phyloP scores from a whole-genome alignment of 2,329 filamentous ascomycete species.

The Metarhizium brunneum region DNA sequence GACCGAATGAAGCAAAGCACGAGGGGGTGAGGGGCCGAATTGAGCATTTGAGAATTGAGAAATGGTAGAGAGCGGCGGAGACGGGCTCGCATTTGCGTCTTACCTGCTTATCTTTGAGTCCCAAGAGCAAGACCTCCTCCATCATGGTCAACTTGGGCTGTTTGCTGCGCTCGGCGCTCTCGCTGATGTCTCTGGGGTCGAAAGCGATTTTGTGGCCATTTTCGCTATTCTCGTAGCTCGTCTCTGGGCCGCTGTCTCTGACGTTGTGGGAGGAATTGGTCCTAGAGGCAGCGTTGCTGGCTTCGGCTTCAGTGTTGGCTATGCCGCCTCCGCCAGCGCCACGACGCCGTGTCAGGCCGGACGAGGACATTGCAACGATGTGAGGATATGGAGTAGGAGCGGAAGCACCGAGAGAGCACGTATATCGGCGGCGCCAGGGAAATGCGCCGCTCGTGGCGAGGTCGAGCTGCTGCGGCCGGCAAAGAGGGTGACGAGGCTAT shows the following conservation, averaged over 20 bases:
- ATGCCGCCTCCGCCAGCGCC: slow-evolving; percentile 58
- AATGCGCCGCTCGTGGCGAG: slow-evolving; percentile 7
- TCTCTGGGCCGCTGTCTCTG: slow-evolving; percentile 53
- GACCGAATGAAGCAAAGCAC: not conserved
- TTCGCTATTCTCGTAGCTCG: slow-evolving; percentile 83
- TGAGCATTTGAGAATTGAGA: not conserved
- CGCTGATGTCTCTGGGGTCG: slow-evolving; percentile 93
- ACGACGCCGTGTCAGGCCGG: slow-evolving; percentile 55
- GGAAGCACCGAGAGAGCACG: not conserved
- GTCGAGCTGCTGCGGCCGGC: not conserved
- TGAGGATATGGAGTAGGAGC: not conserved
- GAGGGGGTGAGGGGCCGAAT: too few relatives aligned
- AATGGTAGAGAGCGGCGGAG: not conserved
- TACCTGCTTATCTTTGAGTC: slow-evolving; percentile 98
- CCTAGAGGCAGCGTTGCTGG: slow-evolving; percentile 44
- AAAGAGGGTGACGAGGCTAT: not conserved
- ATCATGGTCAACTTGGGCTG: slow-evolving; percentile 97
- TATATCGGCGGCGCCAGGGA: slow-evolving; percentile 2
- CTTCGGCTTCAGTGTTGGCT: slow-evolving; percentile 47
- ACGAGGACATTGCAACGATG: slow-evolving; percentile 27
- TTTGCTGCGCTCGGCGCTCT: slow-evolving; percentile 92
- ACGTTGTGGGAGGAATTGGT: slow-evolving; percentile 46
- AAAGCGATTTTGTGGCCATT: slow-evolving; percentile 99
- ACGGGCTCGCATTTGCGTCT: slow-evolving; percentile 3
- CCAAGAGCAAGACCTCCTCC: slow-evolving; percentile 94